Conservation (phyloP, 345 rosid genomes). For the Streptanthus diversifolius region DNA sequence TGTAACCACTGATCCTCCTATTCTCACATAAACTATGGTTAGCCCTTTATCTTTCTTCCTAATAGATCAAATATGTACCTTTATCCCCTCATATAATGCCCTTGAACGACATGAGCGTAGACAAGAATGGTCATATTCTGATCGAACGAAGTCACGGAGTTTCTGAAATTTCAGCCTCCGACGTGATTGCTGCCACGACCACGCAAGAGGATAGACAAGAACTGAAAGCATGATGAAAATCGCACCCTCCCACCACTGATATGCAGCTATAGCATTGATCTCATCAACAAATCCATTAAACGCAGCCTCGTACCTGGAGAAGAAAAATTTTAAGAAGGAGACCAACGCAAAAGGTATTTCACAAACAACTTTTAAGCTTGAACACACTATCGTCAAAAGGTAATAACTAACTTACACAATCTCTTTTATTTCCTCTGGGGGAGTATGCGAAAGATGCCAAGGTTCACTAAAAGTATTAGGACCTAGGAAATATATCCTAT, state of each 20-base stretch:
- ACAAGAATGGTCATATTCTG: constrained; percentile 95
- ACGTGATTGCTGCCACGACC: constrained; percentile 87
- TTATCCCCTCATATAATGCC: constrained; percentile 90
- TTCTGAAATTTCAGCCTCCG: constrained; percentile 73
- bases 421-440: constrained; percentile 76
- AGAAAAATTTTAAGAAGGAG: neutral
- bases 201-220: constrained; percentile 85
- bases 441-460: constrained; percentile 77
- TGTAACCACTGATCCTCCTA: neutral
- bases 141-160: constrained; percentile 91
- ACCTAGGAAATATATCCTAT: constrained; percentile 89
- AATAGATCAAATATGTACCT: constrained; percentile 45
- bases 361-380: neutral
- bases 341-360: neutral
- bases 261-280: constrained; percentile 78
- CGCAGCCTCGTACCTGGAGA: constrained; percentile 77
- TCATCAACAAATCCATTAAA: constrained; percentile 84
- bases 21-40: constrained; percentile 1
- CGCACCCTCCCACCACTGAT: constrained; percentile 98
- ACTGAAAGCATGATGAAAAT: constrained; percentile 63
- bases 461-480: constrained; percentile 87
- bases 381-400: neutral
- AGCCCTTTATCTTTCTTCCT: neutral
- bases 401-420: constrained; percentile 64
- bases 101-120: constrained; percentile 95